phyloP scores from a whole-genome alignment of 768 basidiomycete species.

The Xerocomus spinulosus region DNA sequence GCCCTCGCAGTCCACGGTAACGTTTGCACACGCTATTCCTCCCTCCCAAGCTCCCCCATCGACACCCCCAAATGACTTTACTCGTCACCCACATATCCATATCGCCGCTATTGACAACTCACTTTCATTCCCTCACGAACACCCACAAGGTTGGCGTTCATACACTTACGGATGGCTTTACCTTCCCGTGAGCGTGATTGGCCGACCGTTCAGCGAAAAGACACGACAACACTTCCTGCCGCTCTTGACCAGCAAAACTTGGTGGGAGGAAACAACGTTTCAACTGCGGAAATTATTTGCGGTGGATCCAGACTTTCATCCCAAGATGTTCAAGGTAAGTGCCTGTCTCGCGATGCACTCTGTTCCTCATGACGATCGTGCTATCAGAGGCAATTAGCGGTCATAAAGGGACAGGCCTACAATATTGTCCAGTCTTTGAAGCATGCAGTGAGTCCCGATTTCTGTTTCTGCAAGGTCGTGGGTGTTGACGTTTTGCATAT shows the following conservation, averaged over 20 bases:
- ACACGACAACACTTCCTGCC: conserved; percentile 81
- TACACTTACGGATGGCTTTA: conserved; percentile 90
- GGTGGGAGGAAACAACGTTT: conserved; percentile 89
- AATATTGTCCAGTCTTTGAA: conserved; percentile 83
- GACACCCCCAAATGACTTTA: conserved; percentile 39
- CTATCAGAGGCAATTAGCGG: conserved; percentile 75
- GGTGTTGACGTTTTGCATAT: conserved; percentile 5
- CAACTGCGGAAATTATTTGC: conserved; percentile 74
- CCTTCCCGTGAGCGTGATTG: conserved; percentile 80
- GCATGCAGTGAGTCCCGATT: conserved; percentile 53
- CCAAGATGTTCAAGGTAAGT: conserved; percentile 80
- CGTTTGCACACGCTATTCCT: conserved; percentile 37
- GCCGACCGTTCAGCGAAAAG: conserved; percentile 78
- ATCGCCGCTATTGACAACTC: conserved; percentile 94
- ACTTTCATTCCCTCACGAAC: conserved; percentile 86
- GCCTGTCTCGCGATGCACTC: not conserved
- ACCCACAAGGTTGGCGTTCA: conserved; percentile 74
- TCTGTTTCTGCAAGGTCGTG: not conserved
- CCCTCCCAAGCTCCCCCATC: conserved; percentile 34
- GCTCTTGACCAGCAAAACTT: conserved; percentile 72
- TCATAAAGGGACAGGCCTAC: conserved; percentile 91
- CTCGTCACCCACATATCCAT: conserved; percentile 74
- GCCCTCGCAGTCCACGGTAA: conserved; percentile 37
- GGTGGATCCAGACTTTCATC: conserved; percentile 82
- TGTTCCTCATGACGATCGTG: conserved; percentile 4